Conservation (phyloP, 1,284 basidiomycete species). For the Xerocomus amazonicus region DNA sequence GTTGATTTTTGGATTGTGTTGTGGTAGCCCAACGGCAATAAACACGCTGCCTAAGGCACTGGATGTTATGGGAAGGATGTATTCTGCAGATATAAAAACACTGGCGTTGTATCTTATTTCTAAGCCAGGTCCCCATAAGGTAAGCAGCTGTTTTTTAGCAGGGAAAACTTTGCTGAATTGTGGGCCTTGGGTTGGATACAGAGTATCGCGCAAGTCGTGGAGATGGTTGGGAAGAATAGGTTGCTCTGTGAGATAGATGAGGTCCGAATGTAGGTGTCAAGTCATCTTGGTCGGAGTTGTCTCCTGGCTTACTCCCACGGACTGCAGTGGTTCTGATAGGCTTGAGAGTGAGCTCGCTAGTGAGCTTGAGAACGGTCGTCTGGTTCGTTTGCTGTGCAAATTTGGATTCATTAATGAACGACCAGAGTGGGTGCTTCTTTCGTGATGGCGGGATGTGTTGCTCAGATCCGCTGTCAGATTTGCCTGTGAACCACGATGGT, state of each 20-base stretch:
- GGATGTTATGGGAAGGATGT: constrained; percentile 72
- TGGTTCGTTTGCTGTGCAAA: constrained; percentile 91
- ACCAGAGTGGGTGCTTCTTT: constrained; percentile 70
- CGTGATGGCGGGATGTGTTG: neutral
- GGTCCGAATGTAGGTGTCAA: constrained; percentile 59
- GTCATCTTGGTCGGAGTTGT: neutral
- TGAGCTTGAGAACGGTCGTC: constrained; percentile 94
- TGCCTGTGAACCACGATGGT: constrained; percentile 93
- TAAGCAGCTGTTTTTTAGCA: constrained; percentile 16
- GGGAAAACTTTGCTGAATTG: no score
- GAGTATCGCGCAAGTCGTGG: constrained; percentile 77
- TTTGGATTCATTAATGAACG: constrained; percentile 98
- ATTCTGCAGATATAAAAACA: constrained; percentile 81
- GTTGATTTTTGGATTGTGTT: constrained; percentile 80
- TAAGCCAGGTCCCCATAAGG: constrained; percentile 66
- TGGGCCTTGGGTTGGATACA: constrained; percentile 33
- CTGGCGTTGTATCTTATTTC: constrained; percentile 77
- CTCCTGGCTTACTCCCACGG: constrained; percentile 2
- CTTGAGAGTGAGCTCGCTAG: constrained; percentile 83
- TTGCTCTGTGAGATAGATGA: constrained; percentile 84
- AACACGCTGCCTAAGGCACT: constrained; percentile 72
- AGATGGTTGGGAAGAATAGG: constrained; percentile 67
- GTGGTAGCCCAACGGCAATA: constrained; percentile 58
- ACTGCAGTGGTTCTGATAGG: constrained; percentile 67
- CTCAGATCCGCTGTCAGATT: constrained; percentile 55